A percentile compares a stretch with the other conserved stretches of the same genome.
These are phyloP conservation scores for Xylariomycetidae sp. DNA, from an alignment of 2,329 filamentous ascomycete species.

Conservation along the genomic window DNA sequence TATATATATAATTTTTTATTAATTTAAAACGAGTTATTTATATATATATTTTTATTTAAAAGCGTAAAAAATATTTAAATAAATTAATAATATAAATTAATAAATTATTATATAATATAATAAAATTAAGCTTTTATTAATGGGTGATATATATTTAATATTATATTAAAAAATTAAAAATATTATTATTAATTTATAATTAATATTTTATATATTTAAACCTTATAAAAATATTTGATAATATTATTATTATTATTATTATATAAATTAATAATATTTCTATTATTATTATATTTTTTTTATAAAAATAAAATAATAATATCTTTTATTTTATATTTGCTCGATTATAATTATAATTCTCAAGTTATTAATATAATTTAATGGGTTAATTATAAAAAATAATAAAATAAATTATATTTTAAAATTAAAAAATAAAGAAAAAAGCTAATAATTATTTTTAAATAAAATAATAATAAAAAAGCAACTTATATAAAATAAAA, in stretches of 20 bases:
- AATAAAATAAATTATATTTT: background rate
- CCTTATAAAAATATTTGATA: too few species aligned
- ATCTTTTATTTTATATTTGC: background rate
- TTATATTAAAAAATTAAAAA: too few species aligned
- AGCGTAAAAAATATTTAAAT: background rate
- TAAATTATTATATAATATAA: conserved; percentile 1
- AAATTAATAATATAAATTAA: background rate
- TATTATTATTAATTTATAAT: background rate
- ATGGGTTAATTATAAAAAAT: background rate
- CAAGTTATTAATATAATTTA: background rate
- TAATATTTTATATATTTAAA: background rate
- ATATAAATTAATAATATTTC: background rate
- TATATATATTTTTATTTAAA: background rate
- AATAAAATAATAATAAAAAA: conserved; percentile 1
- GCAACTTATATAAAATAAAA: conserved; percentile 1
- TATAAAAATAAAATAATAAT: conserved; percentile 1
- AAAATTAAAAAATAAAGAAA: background rate
- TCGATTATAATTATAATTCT: background rate
- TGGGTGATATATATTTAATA: too few species aligned
- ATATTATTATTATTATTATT: background rate
- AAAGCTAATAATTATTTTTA: background rate
- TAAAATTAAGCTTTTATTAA: too few species aligned
- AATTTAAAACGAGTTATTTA: conserved; percentile 1
- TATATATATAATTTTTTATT: too few species aligned
- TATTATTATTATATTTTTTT: background rate